These are phyloP conservation scores for Candida sp. DNA, from an alignment of 1,139 yeast genomes.

Conservation along the genomic window DNA sequence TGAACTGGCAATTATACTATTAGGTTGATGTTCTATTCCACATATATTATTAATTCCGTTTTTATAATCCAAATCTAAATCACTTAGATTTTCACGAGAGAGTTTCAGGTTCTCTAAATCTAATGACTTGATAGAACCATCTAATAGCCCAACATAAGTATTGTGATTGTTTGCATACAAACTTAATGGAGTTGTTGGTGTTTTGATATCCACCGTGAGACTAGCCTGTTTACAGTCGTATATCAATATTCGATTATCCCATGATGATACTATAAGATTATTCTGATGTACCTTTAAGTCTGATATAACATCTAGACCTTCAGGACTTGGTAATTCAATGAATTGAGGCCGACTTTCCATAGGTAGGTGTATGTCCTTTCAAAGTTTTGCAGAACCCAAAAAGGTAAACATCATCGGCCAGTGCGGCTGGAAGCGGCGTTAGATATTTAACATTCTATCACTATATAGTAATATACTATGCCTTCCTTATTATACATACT, in stretches of 20 bases:
- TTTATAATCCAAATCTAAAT: conserved; percentile 10
- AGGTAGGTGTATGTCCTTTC: no score
- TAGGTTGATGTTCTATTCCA: conserved; percentile 18
- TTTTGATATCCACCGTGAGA: conserved; percentile 8
- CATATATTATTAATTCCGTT: conserved; percentile 29
- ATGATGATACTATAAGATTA: conserved; percentile 36
- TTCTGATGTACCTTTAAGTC: conserved; percentile 18
- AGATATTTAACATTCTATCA: not conserved
- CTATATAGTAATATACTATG: no score
- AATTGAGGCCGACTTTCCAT: conserved; percentile 9
- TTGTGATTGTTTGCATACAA: conserved; percentile 11
- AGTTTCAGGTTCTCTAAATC: conserved; percentile 41
- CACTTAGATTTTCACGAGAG: conserved; percentile 10
- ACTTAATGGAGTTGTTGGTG: conserved; percentile 10
- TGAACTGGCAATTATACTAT: conserved; percentile 46
- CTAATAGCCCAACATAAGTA: conserved; percentile 34
- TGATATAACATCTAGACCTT: conserved; percentile 25
- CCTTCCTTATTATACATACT: no score
- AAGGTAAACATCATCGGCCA: not conserved
- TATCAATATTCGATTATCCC: conserved; percentile 38
- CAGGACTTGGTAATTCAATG: conserved; percentile 15
- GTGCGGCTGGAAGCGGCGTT: not conserved
- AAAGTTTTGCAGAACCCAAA: not conserved
- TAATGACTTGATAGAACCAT: conserved; percentile 37
- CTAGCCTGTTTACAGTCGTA: conserved; percentile 22